Percentiles rank a stretch among this genome's conserved stretches.
Conservation (phyloP, 352 stramenopile species). For the Blastocystis sp. region DNA sequence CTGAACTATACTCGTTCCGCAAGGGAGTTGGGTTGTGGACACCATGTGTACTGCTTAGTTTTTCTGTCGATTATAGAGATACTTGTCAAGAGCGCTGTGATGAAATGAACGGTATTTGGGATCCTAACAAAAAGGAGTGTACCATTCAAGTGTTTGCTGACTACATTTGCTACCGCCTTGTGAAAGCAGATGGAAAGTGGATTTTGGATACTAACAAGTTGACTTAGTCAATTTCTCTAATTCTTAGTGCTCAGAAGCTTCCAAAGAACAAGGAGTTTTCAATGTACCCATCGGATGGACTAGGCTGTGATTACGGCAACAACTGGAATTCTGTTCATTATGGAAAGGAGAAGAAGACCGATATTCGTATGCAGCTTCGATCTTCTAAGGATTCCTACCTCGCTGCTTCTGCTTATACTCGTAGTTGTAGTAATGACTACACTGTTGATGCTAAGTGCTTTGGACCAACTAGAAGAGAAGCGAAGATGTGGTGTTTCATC, state of each 20-base stretch:
- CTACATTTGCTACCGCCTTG: slow-evolving; percentile 48
- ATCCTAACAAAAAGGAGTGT: background rate
- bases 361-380: slow-evolving; percentile 30
- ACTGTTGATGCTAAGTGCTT: background rate
- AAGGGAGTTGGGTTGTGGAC: background rate
- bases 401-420: slow-evolving; percentile 21
- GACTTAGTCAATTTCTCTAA: background rate
- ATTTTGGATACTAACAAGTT: slow-evolving; percentile 26
- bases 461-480: background rate
- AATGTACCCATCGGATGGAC: slow-evolving; percentile 7
- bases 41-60: background rate
- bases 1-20: background rate
- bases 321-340: slow-evolving; percentile 65
- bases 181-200: slow-evolving; percentile 18
- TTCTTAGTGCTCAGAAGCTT: slow-evolving; percentile 15
- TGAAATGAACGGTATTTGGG: slow-evolving; percentile 38
- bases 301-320: slow-evolving; percentile 56
- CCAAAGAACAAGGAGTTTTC: slow-evolving; percentile 35
- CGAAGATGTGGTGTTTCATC: background rate
- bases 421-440: slow-evolving; percentile 54
- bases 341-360: slow-evolving; percentile 8
- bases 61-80: slow-evolving; percentile 1
- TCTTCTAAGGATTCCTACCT: slow-evolving; percentile 42
- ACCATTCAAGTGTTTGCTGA: slow-evolving; percentile 24
- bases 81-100: slow-evolving; percentile 31